Conservation (phyloP, 495 filamentous ascomycete genomes). For the Daldinia grandis region DNA sequence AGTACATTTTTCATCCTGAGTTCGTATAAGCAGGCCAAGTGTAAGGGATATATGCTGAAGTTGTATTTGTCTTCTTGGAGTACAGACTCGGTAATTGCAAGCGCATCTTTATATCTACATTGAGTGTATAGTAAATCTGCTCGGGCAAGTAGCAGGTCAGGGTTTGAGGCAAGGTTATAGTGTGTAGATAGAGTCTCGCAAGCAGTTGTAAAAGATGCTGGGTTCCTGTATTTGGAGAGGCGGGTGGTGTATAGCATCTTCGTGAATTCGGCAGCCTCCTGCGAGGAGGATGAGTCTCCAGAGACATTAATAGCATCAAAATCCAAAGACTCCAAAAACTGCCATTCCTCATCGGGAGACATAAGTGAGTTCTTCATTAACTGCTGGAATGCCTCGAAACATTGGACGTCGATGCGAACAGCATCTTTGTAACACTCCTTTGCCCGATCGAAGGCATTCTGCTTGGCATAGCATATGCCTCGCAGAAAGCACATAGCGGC, state of each 20-base stretch:
- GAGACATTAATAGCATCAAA: slow-evolving; percentile 79
- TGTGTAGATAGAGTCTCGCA: slow-evolving; percentile 91
- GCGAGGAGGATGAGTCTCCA: slow-evolving; percentile 66
- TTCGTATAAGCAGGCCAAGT: slow-evolving; percentile 92
- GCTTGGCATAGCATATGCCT: slow-evolving; percentile 93
- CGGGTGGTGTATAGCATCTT: slow-evolving; percentile 97
- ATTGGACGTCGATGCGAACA: slow-evolving; percentile 95
- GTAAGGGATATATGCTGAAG: slow-evolving; percentile 86
- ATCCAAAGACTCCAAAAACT: slow-evolving; percentile 89
- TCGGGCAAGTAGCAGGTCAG: slow-evolving; percentile 90
- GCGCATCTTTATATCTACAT: slow-evolving; percentile 88
- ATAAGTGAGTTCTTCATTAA: slow-evolving; percentile 97
- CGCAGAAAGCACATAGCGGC: slow-evolving; percentile 97
- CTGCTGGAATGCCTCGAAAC: slow-evolving; percentile 97
- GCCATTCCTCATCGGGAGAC: slow-evolving; percentile 96
- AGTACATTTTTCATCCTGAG: slow-evolving; percentile 84
- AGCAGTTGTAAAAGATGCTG: slow-evolving; percentile 80
- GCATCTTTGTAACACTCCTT: slow-evolving; percentile 99
- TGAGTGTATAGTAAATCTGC: slow-evolving; percentile 94
- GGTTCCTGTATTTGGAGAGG: slow-evolving; percentile 94
- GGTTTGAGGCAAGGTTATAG: slow-evolving; percentile 86
- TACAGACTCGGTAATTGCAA: slow-evolving; percentile 83
- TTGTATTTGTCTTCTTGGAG: slow-evolving; percentile 85
- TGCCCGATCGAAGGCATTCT: slow-evolving; percentile 96
- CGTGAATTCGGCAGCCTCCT: slow-evolving; percentile 90